A percentile compares a stretch with the other conserved stretches of the same genome.
phyloP scores from a whole-genome alignment of 2,329 filamentous ascomycete species.

The Fusarium coffeatum region DNA sequence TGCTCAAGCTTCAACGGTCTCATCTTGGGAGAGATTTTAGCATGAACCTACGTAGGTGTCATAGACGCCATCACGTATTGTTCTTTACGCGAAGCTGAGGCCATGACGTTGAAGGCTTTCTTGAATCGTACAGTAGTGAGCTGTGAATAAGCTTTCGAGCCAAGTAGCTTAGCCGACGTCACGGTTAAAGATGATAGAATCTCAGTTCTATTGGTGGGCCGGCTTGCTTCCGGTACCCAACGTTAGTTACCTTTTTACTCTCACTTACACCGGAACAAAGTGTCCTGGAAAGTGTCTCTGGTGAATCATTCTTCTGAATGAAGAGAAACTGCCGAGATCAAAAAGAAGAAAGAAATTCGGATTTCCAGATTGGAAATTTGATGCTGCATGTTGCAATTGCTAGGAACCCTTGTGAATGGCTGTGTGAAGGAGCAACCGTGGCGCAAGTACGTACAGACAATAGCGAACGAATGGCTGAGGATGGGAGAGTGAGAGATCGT shows the following conservation, averaged over 20 bases:
- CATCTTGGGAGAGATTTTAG: background rate
- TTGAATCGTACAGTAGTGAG: background rate
- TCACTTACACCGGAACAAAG: constrained; percentile 14
- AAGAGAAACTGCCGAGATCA: background rate
- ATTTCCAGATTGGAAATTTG: background rate
- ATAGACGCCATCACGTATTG: constrained; percentile 10
- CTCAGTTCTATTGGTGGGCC: background rate
- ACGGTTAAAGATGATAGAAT: background rate
- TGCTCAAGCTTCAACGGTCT: background rate
- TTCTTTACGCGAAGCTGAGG: background rate
- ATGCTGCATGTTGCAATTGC: background rate
- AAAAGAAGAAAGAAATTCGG: background rate
- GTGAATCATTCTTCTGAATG: background rate
- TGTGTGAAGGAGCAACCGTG: background rate
- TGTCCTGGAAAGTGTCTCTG: background rate
- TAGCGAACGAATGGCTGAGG: background rate
- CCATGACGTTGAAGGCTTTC: constrained; percentile 23
- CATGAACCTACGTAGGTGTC: constrained; percentile 3
- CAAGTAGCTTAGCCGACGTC: constrained; percentile 7
- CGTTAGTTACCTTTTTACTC: no score
- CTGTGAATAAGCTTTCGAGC: constrained; percentile 7
- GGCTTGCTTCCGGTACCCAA: background rate
- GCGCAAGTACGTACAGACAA: background rate
- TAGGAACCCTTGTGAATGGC: background rate
- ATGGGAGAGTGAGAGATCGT: background rate